Evolutionary conservation across 2,329 filamentous ascomycete species (phyloP).

Genomic region (Aspergillus oerlinghausenensis): DNA sequence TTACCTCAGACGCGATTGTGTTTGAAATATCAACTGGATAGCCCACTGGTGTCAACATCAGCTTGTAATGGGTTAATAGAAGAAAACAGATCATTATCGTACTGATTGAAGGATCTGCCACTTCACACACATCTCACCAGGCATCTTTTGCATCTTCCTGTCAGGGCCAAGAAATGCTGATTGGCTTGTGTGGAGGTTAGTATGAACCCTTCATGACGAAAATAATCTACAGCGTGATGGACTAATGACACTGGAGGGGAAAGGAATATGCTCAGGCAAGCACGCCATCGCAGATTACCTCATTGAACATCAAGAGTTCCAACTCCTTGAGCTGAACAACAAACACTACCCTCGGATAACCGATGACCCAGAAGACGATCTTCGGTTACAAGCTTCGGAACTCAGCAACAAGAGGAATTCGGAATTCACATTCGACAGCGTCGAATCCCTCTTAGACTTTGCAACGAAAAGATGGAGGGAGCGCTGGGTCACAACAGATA

Average conservation of each 20-base stretch:
- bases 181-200: slow-evolving; percentile 49
- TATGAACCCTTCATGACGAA: background rate
- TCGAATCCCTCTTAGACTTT: slow-evolving; percentile 71
- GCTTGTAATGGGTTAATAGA: background rate
- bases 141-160: background rate
- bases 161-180: slow-evolving; percentile 39
- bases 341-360: slow-evolving; percentile 20
- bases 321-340: slow-evolving; percentile 58
- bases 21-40: background rate
- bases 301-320: slow-evolving; percentile 77
- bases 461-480: slow-evolving; percentile 80
- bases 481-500: slow-evolving; percentile 80
- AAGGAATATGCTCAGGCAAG: slow-evolving; percentile 92
- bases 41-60: background rate
- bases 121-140: background rate
- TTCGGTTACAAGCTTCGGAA: slow-evolving; percentile 23
- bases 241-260: slow-evolving; percentile 11
- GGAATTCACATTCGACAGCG: slow-evolving; percentile 51
- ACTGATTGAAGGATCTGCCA: background rate
- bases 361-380: slow-evolving; percentile 24
- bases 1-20: background rate
- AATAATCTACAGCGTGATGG: background rate
- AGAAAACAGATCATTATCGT: background rate
- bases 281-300: slow-evolving; percentile 84
- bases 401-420: slow-evolving; percentile 15